phyloP scores from a whole-genome alignment of 495 filamentous ascomycete species.

The Hypoxylon crocopeplum region DNA sequence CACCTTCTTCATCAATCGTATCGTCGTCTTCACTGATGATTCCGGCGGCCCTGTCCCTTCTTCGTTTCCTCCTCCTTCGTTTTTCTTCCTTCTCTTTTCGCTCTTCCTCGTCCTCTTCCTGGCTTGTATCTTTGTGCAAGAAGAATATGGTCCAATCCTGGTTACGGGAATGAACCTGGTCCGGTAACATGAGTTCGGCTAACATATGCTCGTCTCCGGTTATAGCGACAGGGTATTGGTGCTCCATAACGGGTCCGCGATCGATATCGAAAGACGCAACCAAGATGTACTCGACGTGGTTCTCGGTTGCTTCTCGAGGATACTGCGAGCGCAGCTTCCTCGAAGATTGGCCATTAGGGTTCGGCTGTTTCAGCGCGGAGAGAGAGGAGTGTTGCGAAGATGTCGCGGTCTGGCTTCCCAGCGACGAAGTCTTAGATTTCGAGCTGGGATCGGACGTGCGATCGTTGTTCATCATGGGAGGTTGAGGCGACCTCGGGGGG shows the following conservation, averaged over 20 bases:
- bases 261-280: slow-evolving; percentile 98
- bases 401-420: slow-evolving; percentile 47
- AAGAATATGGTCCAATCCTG: slow-evolving; percentile 99
- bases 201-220: slow-evolving; percentile 98
- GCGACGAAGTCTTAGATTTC: slow-evolving; percentile 62
- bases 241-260: slow-evolving; percentile 95
- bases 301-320: slow-evolving; percentile 76
- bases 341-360: slow-evolving; percentile 50
- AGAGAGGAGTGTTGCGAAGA: slow-evolving; percentile 61
- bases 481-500: slow-evolving; percentile 61
- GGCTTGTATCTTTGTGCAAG: slow-evolving; percentile 88
- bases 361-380: slow-evolving; percentile 53
- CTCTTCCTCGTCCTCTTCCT: slow-evolving; percentile 75
- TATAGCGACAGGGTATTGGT: slow-evolving; percentile 93
- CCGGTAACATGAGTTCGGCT: slow-evolving; percentile 97
- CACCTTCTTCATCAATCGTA: slow-evolving; percentile 46
- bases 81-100: slow-evolving; percentile 59
- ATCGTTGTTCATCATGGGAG: slow-evolving; percentile 53
- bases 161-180: slow-evolving; percentile 92
- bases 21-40: slow-evolving; percentile 60
- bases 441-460: slow-evolving; percentile 61
- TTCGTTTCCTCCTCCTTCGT: slow-evolving; percentile 49
- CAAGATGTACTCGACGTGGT: slow-evolving; percentile 99
- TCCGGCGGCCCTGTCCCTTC: slow-evolving; percentile 58
- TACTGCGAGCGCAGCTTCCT: slow-evolving; percentile 82